These are phyloP conservation scores for Microsporum ferrugineum DNA, from an alignment of 2,329 filamentous ascomycete genomes.

Conservation along the genomic window DNA sequence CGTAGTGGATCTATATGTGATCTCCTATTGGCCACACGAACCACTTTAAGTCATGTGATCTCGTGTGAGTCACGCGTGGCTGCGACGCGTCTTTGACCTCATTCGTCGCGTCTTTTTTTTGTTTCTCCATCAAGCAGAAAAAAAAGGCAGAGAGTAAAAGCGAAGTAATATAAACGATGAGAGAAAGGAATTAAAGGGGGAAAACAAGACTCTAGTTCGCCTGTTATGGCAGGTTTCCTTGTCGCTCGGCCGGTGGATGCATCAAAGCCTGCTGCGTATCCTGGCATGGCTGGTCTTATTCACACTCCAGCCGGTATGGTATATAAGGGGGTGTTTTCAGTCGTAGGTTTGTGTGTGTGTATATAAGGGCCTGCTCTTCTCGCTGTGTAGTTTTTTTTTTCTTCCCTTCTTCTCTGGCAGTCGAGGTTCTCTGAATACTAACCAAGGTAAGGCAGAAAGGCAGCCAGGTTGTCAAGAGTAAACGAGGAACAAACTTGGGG, in stretches of 20 bases:
- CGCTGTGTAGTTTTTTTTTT: background rate
- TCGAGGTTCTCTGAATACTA: background rate
- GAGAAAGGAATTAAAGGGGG: background rate
- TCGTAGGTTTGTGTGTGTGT: background rate
- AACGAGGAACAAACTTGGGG: background rate
- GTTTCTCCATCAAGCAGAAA: background rate
- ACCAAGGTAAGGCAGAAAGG: background rate
- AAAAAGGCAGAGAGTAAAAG: background rate
- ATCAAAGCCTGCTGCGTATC: background rate
- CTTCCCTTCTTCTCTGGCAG: background rate
- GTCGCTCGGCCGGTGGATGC: background rate
- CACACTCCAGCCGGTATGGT: background rate
- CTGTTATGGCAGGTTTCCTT: background rate
- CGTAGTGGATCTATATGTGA: background rate
- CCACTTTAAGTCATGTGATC: conserved; percentile 10
- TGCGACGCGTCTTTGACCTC: conserved; percentile 13
- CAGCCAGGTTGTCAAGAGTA: background rate
- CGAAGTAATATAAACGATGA: background rate
- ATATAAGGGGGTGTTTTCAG: background rate
- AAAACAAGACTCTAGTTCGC: background rate
- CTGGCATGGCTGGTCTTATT: background rate
- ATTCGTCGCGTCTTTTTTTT: conserved; percentile 8
- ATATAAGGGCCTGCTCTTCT: background rate
- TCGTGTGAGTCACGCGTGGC: conserved; percentile 16
- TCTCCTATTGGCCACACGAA: background rate